A percentile compares a stretch with the other conserved stretches of the same genome.
Conservation (phyloP, 352 stramenopile species). For the Phytopythium mirpurense region DNA sequence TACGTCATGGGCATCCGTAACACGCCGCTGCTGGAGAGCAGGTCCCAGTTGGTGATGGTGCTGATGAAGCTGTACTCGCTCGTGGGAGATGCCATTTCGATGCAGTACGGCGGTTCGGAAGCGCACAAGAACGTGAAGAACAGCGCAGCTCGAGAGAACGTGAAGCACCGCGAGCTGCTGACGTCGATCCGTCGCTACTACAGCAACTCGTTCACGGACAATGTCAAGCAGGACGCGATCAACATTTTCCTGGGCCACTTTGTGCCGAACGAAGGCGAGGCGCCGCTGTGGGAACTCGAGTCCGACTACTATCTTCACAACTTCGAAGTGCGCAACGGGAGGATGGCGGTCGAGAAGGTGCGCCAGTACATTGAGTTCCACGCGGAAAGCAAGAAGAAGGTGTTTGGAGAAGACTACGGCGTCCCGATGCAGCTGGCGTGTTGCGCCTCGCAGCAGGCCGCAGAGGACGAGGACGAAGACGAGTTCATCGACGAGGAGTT, state of each 20-base stretch:
- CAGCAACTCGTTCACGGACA: constrained; percentile 99
- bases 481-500: constrained; percentile 26
- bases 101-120: constrained; percentile 99
- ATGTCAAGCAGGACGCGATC: constrained; percentile 98
- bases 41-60: constrained; percentile 92
- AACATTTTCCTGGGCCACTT: constrained; percentile 98
- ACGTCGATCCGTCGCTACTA: constrained; percentile 99
- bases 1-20: constrained; percentile 96
- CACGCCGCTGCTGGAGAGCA: constrained; percentile 72
- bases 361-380: constrained; percentile 56
- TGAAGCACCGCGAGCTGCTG: constrained; percentile 95
- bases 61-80: constrained; percentile 98
- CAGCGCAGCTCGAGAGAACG: constrained; percentile 71
- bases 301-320: constrained; percentile 92
- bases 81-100: constrained; percentile 97
- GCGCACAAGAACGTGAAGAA: constrained; percentile 98
- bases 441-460: constrained; percentile 23
- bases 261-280: constrained; percentile 55
- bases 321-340: constrained; percentile 76
- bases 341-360: constrained; percentile 54
- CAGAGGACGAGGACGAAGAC: constrained; percentile 21
- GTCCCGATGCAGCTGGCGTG: constrained; percentile 25
- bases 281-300: constrained; percentile 79
- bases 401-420: constrained; percentile 26
- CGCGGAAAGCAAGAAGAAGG: constrained; percentile 51